Percentiles rank a stretch among this genome's conserved stretches.
Conservation (phyloP, 129 eudicot genomes). For the Flaveria linearis region DNA sequence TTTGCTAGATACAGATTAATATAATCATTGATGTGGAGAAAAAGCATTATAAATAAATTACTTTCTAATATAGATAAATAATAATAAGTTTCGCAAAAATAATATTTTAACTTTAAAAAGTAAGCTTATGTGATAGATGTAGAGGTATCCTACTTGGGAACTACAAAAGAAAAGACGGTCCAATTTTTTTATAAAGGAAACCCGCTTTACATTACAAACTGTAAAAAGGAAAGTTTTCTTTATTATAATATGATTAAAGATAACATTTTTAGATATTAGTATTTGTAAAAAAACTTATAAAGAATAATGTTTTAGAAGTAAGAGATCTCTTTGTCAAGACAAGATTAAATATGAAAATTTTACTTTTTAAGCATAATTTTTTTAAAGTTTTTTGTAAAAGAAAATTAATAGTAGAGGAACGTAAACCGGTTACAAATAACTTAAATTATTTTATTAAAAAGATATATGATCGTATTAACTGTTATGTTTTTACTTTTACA, state of each 20-base stretch:
- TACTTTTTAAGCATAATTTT: too few relatives aligned
- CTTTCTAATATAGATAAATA: not conserved
- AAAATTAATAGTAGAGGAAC: too few relatives aligned
- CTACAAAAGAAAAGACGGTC: constrained; percentile 16
- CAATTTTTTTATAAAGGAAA: constrained; percentile 10
- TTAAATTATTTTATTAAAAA: too few relatives aligned
- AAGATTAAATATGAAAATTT: too few relatives aligned
- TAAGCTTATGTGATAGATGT: constrained; percentile 4
- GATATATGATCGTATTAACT: too few relatives aligned
- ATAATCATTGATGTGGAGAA: not conserved
- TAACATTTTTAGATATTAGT: not conserved
- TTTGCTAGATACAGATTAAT: not conserved
- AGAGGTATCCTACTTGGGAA: constrained; percentile 22
- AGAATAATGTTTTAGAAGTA: too few relatives aligned
- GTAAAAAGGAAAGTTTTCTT: not conserved
- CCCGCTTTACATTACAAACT: constrained; percentile 7
- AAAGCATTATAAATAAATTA: constrained; percentile 7
- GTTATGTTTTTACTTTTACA: too few relatives aligned
- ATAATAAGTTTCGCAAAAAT: not conserved
- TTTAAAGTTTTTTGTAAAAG: too few relatives aligned
- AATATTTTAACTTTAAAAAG: constrained; percentile 4
- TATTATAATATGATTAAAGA: not conserved
- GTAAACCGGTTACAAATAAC: too few relatives aligned
- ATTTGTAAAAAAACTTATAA: too few relatives aligned
- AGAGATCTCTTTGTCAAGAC: too few relatives aligned